phyloP scores from a whole-genome alignment of 352 stramenopile genomes.

The Peronospora farinosa region DNA sequence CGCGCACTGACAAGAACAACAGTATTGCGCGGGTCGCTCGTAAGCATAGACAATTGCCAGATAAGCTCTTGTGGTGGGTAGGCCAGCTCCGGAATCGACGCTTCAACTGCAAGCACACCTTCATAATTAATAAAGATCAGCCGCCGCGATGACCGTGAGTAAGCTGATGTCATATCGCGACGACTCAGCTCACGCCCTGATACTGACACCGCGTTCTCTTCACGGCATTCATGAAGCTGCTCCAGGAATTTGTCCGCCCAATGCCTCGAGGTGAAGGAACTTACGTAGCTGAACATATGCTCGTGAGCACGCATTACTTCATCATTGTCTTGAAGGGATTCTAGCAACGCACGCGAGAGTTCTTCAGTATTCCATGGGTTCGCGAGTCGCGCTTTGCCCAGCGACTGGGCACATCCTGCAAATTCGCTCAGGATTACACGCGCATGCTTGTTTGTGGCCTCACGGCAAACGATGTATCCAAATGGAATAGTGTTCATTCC shows the following conservation, averaged over 20 bases:
- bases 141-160: slow-evolving; percentile 54
- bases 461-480: slow-evolving; percentile 86
- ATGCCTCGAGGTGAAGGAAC: slow-evolving; percentile 63
- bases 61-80: slow-evolving; percentile 79
- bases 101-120: slow-evolving; percentile 74
- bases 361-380: slow-evolving; percentile 87
- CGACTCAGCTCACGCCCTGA: slow-evolving; percentile 72
- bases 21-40: slow-evolving; percentile 63
- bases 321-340: slow-evolving; percentile 51
- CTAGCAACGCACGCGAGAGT: slow-evolving; percentile 44
- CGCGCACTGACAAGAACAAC: slow-evolving; percentile 70
- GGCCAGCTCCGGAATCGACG: slow-evolving; percentile 81
- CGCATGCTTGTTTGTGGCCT: slow-evolving; percentile 55
- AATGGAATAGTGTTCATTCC: slow-evolving; percentile 90
- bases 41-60: slow-evolving; percentile 80
- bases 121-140: slow-evolving; percentile 89
- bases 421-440: slow-evolving; percentile 90
- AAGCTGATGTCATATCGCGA: slow-evolving; percentile 83
- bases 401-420: slow-evolving; percentile 81
- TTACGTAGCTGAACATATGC: slow-evolving; percentile 82
- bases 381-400: slow-evolving; percentile 75
- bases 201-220: slow-evolving; percentile 61
- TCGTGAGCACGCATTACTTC: slow-evolving; percentile 68
- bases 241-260: slow-evolving; percentile 80
- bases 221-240: slow-evolving; percentile 67